These are phyloP conservation scores for Triticum timopheevii DNA, from an alignment of 176 grass and related monocot species.

Conservation along the genomic window DNA sequence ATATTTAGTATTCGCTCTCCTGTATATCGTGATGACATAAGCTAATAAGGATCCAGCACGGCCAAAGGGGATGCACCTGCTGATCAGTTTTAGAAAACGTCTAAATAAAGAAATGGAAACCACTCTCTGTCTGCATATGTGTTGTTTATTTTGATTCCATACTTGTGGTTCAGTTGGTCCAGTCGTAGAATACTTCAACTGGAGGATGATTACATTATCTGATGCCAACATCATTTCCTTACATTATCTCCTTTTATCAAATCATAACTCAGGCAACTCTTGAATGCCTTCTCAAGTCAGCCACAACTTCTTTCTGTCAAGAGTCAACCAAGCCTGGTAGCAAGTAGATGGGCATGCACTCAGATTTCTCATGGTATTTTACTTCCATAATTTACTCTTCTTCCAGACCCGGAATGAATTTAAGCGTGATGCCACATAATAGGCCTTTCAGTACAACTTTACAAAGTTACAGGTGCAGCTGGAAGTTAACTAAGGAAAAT, in stretches of 20 bases:
- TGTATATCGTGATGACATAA: constrained; percentile 9
- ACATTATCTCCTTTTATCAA: constrained; percentile 7
- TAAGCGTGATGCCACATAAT: neutral
- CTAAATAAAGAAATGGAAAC: constrained; percentile 17
- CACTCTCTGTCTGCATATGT: constrained; percentile 8
- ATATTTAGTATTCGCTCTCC: neutral
- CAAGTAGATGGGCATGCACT: neutral
- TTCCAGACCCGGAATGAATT: neutral
- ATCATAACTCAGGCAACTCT: neutral
- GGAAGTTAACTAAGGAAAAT: neutral
- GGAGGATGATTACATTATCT: constrained; percentile 12
- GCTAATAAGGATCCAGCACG: constrained; percentile 20
- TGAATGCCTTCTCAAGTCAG: neutral
- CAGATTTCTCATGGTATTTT: neutral
- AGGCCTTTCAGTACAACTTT: neutral
- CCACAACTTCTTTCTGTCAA: neutral
- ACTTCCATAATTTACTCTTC: neutral
- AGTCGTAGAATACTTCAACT: constrained; percentile 24
- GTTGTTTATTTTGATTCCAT: neutral
- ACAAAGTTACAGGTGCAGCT: neutral
- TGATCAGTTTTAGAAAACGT: constrained; percentile 2
- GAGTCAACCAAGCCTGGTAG: constrained; percentile 8
- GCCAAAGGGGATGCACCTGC: constrained; percentile 7
- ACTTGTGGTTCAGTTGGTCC: constrained; percentile 23
- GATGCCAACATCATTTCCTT: neutral